These are phyloP conservation scores for Cyclostephanos tholiformis DNA, from an alignment of 108 stramenopile species.

Conservation along the genomic window DNA sequence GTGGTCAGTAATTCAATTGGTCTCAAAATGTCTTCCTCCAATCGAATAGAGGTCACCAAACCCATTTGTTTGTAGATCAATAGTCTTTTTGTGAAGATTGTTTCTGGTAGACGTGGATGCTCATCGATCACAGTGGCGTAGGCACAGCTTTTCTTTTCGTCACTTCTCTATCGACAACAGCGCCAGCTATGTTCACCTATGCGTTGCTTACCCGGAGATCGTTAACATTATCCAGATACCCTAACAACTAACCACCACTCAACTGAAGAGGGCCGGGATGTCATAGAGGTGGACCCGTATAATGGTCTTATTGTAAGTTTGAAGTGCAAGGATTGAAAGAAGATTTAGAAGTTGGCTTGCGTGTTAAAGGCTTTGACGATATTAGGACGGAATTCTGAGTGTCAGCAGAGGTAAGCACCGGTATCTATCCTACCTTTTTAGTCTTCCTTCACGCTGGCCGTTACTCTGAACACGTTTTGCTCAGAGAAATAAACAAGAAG, in stretches of 20 bases:
- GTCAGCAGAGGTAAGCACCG: too few relatives aligned
- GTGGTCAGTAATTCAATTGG: constrained; percentile 50
- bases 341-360: too few relatives aligned
- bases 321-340: too few relatives aligned
- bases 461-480: too few relatives aligned
- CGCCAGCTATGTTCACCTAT: too few relatives aligned
- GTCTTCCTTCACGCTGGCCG: too few relatives aligned
- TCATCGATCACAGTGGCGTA: not conserved
- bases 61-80: constrained; percentile 9
- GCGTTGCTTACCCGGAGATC: not conserved
- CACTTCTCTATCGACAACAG: not conserved
- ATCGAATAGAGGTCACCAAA: constrained; percentile 25
- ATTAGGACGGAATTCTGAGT: too few relatives aligned
- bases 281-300: not conserved
- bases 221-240: constrained; percentile 9
- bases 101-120: not conserved
- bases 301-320: not conserved
- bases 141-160: not conserved
- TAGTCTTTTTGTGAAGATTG: constrained; percentile 9
- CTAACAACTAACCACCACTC: constrained; percentile 16
- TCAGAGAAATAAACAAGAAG: too few relatives aligned
- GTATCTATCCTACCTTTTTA: too few relatives aligned
- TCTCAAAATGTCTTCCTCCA: constrained; percentile 47
- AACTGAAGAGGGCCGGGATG: not conserved
- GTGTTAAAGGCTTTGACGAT: too few relatives aligned